Percentiles rank a stretch among this genome's conserved stretches.
Conservation (phyloP, 768 basidiomycete species). For the Russula ochroleuca region DNA sequence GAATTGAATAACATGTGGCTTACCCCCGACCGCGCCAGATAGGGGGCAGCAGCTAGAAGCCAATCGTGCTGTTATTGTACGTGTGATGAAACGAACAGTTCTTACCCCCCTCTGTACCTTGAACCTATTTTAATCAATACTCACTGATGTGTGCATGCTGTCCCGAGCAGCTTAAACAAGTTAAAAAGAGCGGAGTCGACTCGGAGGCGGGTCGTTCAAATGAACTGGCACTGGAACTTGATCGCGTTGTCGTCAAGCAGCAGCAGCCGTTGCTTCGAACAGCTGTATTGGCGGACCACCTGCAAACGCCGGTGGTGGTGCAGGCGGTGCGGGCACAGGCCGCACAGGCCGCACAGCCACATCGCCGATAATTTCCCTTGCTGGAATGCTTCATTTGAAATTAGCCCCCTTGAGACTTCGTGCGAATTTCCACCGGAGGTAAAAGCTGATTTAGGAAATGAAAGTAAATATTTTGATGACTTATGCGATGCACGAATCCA, state of each 20-base stretch:
- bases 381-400: neutral
- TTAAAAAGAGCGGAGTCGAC: neutral
- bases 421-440: slow-evolving; percentile 15
- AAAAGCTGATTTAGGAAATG: slow-evolving; percentile 11
- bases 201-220: neutral
- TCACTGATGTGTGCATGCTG: neutral
- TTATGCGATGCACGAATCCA: neutral
- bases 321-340: neutral
- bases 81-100: neutral
- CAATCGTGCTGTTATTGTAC: neutral
- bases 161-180: slow-evolving; percentile 10
- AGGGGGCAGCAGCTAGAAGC: neutral
- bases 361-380: slow-evolving; percentile 4
- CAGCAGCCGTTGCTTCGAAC: slow-evolving; percentile 1
- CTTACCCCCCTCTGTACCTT: neutral
- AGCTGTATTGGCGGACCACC: neutral
- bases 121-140: neutral
- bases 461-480: too few relatives aligned
- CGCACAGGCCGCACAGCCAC: slow-evolving; percentile 20
- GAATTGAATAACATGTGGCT: neutral
- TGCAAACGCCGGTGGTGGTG: neutral
- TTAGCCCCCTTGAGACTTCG: neutral
- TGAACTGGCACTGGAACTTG: neutral
- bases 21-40: neutral
- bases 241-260: neutral